These are phyloP conservation scores for Cercospora berteroae DNA, from an alignment of 2,329 filamentous ascomycete species.

Conservation along the genomic window DNA sequence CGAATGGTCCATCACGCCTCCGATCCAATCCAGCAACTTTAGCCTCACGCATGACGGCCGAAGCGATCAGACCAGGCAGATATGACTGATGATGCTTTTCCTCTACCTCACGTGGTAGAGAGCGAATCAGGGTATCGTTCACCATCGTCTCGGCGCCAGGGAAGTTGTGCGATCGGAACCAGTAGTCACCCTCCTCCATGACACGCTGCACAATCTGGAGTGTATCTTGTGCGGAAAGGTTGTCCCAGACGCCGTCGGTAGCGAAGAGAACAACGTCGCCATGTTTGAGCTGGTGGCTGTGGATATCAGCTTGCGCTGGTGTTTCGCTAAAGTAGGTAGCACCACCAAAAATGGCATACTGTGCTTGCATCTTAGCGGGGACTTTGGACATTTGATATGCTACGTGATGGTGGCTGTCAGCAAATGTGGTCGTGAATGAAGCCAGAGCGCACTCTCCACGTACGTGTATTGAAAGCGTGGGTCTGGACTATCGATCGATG, in stretches of 20 bases:
- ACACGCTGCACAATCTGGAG: conserved; percentile 66
- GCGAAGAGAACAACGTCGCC: conserved; percentile 93
- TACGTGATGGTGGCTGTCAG: not conserved
- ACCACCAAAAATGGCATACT: conserved; percentile 81
- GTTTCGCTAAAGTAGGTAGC: conserved; percentile 68
- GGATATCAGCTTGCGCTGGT: conserved; percentile 79
- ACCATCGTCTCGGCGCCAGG: conserved; percentile 35
- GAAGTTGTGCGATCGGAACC: conserved; percentile 32
- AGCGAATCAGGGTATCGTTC: conserved; percentile 28
- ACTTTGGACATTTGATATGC: conserved; percentile 87
- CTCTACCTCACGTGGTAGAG: conserved; percentile 26
- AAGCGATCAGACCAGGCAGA: conserved; percentile 75
- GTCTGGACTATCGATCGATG: conserved; percentile 82
- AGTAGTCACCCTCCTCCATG: conserved; percentile 60
- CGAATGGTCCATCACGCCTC: conserved; percentile 85
- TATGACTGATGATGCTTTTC: conserved; percentile 47
- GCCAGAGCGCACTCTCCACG: not conserved
- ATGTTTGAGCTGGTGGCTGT: conserved; percentile 73
- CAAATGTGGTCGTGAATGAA: not conserved
- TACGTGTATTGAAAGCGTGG: conserved; percentile 89
- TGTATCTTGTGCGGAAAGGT: conserved; percentile 86
- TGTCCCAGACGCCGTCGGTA: conserved; percentile 95
- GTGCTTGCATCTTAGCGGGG: conserved; percentile 72
- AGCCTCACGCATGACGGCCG: conserved; percentile 75
- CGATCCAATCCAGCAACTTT: conserved; percentile 80